Evolutionary conservation across 1,284 basidiomycete species (phyloP), one percentile per base, ranked within the genome.

Genomic region (Veloporphyrellus conicus): DNA sequence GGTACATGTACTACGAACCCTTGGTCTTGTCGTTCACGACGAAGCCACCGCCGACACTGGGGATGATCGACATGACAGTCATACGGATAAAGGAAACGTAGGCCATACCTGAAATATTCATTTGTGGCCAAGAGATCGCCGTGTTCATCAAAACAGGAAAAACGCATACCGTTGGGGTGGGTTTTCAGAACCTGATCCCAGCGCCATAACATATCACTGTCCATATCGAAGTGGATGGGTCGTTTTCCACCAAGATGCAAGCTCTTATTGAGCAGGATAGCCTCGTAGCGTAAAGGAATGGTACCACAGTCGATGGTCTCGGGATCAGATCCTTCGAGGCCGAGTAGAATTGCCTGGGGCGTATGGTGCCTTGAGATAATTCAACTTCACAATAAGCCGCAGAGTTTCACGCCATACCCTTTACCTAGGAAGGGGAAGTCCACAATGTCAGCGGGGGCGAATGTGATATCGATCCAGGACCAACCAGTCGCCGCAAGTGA

Each of bases 61-160:
- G 35, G n/a, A 29, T 15, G 25, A 31, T 43, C 3, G 18, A 41
- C 2, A 38, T 45, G 39, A 27, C 12, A 34, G 35, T 27, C 1
- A 32, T 5, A 23, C 5, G 9, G 1, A 4, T 33, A 9, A 12
- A 36, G 11, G 20, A 0, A 23, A 36, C 3, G 9, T 1, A 39
- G 22, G 22, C 49, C 53, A 39, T 56, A 79, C 79, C 79, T 83
- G 62, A 92, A 98, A 62, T 95, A 98, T 63, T 94, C 90, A 60
- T 98, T 98, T 12, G 90, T 95, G 1, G 94, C 94, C 45, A 98
- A 73, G 55, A 98, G 71, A 57, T 91, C 82, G 1, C 95, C 94
- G 11, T 86, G 73, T 36, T 77, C 73, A 50, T 79, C 84, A 59
- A 93, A 98, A 15, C 84, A 89, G 40, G 87, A 87, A 66, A 98